These are phyloP conservation scores for Candida coquimbonensis DNA, from an alignment of 805 yeast genomes.

Conservation along the genomic window DNA sequence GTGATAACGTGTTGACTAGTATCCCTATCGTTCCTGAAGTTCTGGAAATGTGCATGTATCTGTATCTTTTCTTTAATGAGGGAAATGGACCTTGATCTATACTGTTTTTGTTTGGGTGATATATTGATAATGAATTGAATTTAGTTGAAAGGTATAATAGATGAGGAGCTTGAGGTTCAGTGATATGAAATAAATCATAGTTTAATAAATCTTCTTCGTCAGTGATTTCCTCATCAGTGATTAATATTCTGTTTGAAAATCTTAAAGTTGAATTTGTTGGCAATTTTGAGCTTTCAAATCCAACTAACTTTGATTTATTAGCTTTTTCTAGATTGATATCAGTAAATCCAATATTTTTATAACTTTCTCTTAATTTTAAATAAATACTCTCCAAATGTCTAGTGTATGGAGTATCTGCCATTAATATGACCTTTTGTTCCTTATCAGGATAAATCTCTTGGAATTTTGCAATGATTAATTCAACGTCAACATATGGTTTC, in stretches of 20 bases:
- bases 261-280: constrained; percentile 4
- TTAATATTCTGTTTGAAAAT: constrained; percentile 27
- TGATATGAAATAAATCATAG: constrained; percentile 62
- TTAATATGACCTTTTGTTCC: constrained; percentile 44
- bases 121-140: constrained; percentile 47
- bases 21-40: constrained; percentile 91
- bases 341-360: constrained; percentile 32
- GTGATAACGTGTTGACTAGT: constrained; percentile 81
- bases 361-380: constrained; percentile 23
- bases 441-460: constrained; percentile 32
- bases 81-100: constrained; percentile 59
- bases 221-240: constrained; percentile 23
- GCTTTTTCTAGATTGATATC: constrained; percentile 30
- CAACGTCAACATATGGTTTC: constrained; percentile 46
- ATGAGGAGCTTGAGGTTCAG: constrained; percentile 72
- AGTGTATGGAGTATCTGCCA: constrained; percentile 72
- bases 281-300: constrained; percentile 21
- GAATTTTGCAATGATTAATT: constrained; percentile 33
- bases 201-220: constrained; percentile 31
- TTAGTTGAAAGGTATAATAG: constrained; percentile 68
- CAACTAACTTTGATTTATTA: constrained; percentile 35
- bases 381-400: constrained; percentile 36
- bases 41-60: constrained; percentile 81
- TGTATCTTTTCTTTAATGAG: constrained; percentile 75
- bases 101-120: constrained; percentile 33